phyloP scores from a whole-genome alignment of 345 rosid genomes.

The Nasturtium officinale region DNA sequence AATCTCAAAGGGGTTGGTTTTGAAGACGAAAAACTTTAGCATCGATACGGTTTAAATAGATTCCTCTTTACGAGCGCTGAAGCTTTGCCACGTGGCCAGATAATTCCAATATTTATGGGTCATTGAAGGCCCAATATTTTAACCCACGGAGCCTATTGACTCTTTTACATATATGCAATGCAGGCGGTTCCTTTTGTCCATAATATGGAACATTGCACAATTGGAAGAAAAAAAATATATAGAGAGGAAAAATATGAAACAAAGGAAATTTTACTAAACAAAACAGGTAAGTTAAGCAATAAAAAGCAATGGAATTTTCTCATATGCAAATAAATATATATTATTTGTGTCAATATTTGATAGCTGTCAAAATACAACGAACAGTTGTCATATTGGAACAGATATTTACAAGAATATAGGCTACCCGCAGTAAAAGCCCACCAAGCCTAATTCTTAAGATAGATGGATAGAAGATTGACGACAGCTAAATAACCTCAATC shows the following conservation, averaged over 20 bases:
- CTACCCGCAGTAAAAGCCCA: too few relatives aligned
- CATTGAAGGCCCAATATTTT: neutral
- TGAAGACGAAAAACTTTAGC: conserved; percentile 11
- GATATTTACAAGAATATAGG: too few relatives aligned
- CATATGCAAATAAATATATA: too few relatives aligned
- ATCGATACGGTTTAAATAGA: conserved; percentile 38
- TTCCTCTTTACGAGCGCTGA: conserved; percentile 39
- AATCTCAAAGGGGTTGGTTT: conserved; percentile 33
- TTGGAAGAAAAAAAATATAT: neutral
- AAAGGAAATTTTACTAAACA: neutral
- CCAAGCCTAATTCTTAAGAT: too few relatives aligned
- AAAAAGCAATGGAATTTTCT: neutral
- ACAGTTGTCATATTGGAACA: too few relatives aligned
- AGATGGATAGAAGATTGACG: too few relatives aligned
- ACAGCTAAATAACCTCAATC: too few relatives aligned
- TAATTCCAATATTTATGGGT: neutral
- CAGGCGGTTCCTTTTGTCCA: neutral
- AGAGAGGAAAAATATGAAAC: neutral
- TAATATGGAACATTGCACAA: neutral
- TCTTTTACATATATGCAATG: neutral
- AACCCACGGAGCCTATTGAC: neutral
- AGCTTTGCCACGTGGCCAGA: conserved; percentile 41
- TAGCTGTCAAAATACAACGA: neutral
- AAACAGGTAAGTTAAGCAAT: neutral
- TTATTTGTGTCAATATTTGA: neutral